These are phyloP conservation scores for Fusarium veterinarium DNA, from an alignment of 2,329 filamentous ascomycete species.

Conservation along the genomic window DNA sequence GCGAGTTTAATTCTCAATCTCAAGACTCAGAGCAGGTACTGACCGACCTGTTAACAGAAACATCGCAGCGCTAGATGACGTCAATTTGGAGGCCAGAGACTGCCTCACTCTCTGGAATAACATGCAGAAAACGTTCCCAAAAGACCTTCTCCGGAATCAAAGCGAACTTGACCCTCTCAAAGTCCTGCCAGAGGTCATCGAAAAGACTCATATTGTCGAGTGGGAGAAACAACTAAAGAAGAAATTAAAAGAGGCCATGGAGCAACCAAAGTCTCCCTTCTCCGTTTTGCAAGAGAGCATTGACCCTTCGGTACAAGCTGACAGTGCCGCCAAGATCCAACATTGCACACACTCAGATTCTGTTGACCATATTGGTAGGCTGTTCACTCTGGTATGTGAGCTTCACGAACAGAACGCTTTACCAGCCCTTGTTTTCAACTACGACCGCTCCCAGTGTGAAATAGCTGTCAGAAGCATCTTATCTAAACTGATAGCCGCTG, in stretches of 20 bases:
- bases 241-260: constrained; percentile 70
- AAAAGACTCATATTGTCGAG: constrained; percentile 72
- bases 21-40: not conserved
- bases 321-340: constrained; percentile 19
- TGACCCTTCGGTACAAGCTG: not conserved
- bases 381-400: constrained; percentile 68
- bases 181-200: constrained; percentile 64
- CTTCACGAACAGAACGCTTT: constrained; percentile 73
- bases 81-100: constrained; percentile 77
- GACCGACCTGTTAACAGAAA: constrained; percentile 48
- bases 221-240: constrained; percentile 74
- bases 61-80: constrained; percentile 72
- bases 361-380: not conserved
- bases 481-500: not conserved
- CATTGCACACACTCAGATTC: not conserved
- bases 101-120: constrained; percentile 73
- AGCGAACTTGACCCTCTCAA: constrained; percentile 52
- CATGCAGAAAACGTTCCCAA: constrained; percentile 61
- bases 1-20: constrained; percentile 40
- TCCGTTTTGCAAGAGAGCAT: not conserved
- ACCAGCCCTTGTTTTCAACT: constrained; percentile 82
- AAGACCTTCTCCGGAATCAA: not conserved
- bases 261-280: constrained; percentile 56
- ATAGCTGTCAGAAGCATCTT: constrained; percentile 55
- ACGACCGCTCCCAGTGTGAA: constrained; percentile 75